Base-by-base conservation (phyloP, 495 filamentous ascomycete species). In the Cercophora scortea region DNA sequence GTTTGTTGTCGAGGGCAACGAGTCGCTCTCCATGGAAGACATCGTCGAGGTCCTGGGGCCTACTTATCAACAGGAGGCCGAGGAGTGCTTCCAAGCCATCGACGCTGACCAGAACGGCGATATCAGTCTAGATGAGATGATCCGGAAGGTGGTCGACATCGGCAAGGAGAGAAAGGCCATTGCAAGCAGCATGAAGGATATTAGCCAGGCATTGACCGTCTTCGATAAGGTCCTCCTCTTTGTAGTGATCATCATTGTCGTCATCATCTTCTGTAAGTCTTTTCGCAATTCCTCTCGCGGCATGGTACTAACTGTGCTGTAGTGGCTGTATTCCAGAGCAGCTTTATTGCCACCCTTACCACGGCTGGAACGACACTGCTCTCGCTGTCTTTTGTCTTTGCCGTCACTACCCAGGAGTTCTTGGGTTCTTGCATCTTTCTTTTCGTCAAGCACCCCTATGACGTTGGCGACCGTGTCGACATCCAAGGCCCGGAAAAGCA, bases 361-460 rank as follows among this genome's bases (percentile, higher is more conserved):
- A 94, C 93, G n/a, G 88, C 90, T 49, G 93, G 92, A 49, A 96
- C 92, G n/a, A 84, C 92, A 2, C 76, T 98, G 44, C 83, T 98
- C 7, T 96, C 91, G 5, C 70, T 96, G 44, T 95, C 90, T 47
- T 98, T 97, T 71, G 84, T 96, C 52, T 97, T 98, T 64, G 81
- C 90, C 15, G 82, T 83, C 54, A 97, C 90, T 4, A 84, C 86
- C 0, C 92, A 97, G 68, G 93, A 98, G 69, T 84, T 98, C 49
- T 78, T 97, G 11, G 92, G 90, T 44, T 94, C 89, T 15, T 96
- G 92, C 72, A 94, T 98, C 66, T 98, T 98, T 74, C 76, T 98
- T 6, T 97, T 98, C 63, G 88, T 96, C 77, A 98, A 98, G 71
- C 93, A 96, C 60, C 90, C 76, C 13, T 79, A 76, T 51, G 93